Percentiles rank a stretch among this genome's conserved stretches.
Conservation (phyloP, 441 rosid genomes). For the Macaranga tanarius region DNA sequence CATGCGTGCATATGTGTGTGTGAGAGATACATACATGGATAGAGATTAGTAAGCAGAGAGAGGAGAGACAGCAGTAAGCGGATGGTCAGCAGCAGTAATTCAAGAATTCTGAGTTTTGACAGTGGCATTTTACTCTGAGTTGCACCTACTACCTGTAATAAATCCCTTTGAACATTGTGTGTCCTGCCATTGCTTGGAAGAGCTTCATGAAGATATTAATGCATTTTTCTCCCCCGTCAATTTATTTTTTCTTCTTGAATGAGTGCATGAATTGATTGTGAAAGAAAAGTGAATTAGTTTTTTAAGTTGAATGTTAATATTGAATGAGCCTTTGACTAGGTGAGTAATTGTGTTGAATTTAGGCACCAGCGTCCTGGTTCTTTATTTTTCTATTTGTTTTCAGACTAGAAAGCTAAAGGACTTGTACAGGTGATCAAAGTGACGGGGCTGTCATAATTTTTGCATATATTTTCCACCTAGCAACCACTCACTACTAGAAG, state of each 20-base stretch:
- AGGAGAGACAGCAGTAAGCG: not conserved
- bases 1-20: not conserved
- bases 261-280: not conserved
- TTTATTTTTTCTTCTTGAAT: not conserved
- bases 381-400: not conserved
- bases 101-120: not conserved
- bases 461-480: not conserved
- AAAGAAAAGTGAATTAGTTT: not conserved
- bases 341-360: not conserved
- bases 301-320: slow-evolving; percentile 3
- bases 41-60: too few species aligned
- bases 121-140: not conserved
- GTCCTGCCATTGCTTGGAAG: not conserved
- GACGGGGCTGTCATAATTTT: not conserved
- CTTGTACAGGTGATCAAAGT: not conserved
- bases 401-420: not conserved
- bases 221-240: not conserved
- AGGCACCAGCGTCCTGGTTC: not conserved
- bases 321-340: not conserved
- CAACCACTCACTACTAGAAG: not conserved
- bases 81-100: not conserved
- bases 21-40: not conserved
- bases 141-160: not conserved
- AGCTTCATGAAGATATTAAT: not conserved
- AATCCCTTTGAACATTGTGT: not conserved